Base-by-base conservation (phyloP, 2,329 filamentous ascomycete genomes). In the Stromatinia cepivora region DNA sequence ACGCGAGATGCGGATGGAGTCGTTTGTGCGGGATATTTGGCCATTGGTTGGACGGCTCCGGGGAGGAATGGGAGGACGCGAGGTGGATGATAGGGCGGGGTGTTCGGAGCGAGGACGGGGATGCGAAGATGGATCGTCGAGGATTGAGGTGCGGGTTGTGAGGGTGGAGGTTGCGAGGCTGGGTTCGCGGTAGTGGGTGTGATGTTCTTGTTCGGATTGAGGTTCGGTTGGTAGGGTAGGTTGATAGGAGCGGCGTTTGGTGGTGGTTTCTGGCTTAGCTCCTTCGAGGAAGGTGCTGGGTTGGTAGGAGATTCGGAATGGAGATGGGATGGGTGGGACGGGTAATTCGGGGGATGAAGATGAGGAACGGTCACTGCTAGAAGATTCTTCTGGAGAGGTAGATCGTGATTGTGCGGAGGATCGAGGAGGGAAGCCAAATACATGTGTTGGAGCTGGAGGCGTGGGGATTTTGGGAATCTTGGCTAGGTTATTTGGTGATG, bases 1-100 rank as follows among this genome's bases (percentile, higher is more conserved):
- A 8, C 34, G 53, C 7, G 56, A 36, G 45, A 36, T n/a, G n/a
- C 64, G 64, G 25, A 68, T 39, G 20, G 66, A 68, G 8, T 68
- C 66, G 31, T 68, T n/a, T 2, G 46, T 45, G n/a, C 57, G 56
- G 20, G 56, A 22, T 31, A 68, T n/a, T 17, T 39, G 46, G 25
- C n/a, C 62, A 4, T 42, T n/a, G 62, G n/a, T 17, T 31, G 48
- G 25, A 17, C 42, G 58, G 58, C 8, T 15, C 5, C 36, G 56
- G 13, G 52, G 22, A 7, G 22, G 63, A 11, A 39, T 42, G 22
- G 36, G 50, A 7, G 36, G 39, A 8, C n/a, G 28, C 25, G 42
- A n/a, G 39, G 17, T 28, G 39, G 28, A 28, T 42, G 42, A 22
- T 48, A 6, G 31, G 9, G 52, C n/a, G 17, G 53, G 34, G 36